Percentiles rank a stretch among this genome's conserved stretches.
These are phyloP conservation scores for Ecytonucleospora hepatopenaei DNA, from an alignment of 371 early-diverging fungal species.

Conservation along the genomic window DNA sequence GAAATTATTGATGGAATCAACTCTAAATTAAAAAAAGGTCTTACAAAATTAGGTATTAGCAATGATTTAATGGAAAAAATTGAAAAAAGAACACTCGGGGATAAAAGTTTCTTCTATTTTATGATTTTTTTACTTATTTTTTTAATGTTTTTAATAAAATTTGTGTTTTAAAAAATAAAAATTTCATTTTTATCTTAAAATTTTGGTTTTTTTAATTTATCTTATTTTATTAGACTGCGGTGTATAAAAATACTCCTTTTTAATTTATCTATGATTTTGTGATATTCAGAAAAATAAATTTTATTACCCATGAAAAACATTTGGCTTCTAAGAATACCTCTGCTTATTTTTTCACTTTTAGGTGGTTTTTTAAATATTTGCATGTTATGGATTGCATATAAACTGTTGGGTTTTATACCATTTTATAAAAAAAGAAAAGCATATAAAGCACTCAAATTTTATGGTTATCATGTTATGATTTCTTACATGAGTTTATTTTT, in stretches of 20 bases:
- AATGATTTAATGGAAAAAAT: constrained; percentile 31
- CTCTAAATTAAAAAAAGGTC: constrained; percentile 25
- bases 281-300: no score
- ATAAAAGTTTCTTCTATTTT: constrained; percentile 35
- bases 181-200: background rate
- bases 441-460: constrained; percentile 16
- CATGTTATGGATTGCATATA: no score
- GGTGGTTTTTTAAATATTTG: no score
- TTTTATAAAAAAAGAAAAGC: constrained; percentile 1
- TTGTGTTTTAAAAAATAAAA: constrained; percentile 31
- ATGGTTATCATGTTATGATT: constrained; percentile 18
- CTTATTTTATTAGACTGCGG: background rate
- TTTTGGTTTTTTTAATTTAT: background rate
- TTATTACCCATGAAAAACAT: no score
- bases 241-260: no score
- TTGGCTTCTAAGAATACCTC: no score
- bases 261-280: no score
- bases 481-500: constrained; percentile 28
- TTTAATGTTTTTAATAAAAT: constrained; percentile 41
- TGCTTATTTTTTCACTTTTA: no score
- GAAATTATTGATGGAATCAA: constrained; percentile 33
- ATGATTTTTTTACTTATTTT: constrained; percentile 36
- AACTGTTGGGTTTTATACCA: no score
- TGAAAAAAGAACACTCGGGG: constrained; percentile 36
- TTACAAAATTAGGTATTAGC: constrained; percentile 36